Evolutionary conservation across 139 green algal genomes (phyloP).

Genomic region (Chlamydomonas asymmetrica): DNA sequence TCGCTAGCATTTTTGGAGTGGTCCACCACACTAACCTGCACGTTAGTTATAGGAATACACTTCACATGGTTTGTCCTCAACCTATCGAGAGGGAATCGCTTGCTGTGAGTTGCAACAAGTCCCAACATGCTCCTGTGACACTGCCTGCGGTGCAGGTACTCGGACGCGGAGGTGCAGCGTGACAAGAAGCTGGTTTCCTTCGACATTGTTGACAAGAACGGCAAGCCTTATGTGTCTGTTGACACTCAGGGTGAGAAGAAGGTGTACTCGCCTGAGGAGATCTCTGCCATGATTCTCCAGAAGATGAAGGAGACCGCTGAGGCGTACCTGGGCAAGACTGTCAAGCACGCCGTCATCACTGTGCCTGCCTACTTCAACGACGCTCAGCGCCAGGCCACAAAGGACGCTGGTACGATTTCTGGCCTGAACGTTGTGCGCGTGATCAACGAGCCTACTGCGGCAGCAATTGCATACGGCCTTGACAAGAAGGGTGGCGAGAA

Average conservation of each 20-base stretch:
- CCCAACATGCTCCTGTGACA: not conserved
- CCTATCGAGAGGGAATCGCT: too few relatives aligned
- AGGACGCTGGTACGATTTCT: slow-evolving; percentile 86
- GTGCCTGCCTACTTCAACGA: slow-evolving; percentile 99
- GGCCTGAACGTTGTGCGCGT: slow-evolving; percentile 94
- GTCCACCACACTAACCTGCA: not conserved
- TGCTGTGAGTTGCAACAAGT: not conserved
- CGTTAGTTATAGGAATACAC: not conserved
- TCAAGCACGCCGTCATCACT: slow-evolving; percentile 95
- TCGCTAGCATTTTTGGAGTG: too few relatives aligned
- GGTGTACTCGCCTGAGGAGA: slow-evolving; percentile 93
- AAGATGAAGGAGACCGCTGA: slow-evolving; percentile 95
- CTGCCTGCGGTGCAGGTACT: slow-evolving; percentile 67
- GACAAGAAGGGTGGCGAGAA: slow-evolving; percentile 98
- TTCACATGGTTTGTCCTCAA: too few relatives aligned
- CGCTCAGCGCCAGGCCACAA: slow-evolving; percentile 95
- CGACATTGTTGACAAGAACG: slow-evolving; percentile 89
- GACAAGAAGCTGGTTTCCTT: slow-evolving; percentile 97
- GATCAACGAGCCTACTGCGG: slow-evolving; percentile 98
- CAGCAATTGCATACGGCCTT: slow-evolving; percentile 96
- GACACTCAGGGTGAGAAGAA: slow-evolving; percentile 53
- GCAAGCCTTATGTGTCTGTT: slow-evolving; percentile 95
- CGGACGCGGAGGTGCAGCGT: slow-evolving; percentile 93
- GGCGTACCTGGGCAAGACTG: slow-evolving; percentile 81
- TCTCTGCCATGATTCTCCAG: slow-evolving; percentile 95